Base-by-base conservation (phyloP, 176 grass and related monocot genomes). In the Tuctoria greenei region DNA sequence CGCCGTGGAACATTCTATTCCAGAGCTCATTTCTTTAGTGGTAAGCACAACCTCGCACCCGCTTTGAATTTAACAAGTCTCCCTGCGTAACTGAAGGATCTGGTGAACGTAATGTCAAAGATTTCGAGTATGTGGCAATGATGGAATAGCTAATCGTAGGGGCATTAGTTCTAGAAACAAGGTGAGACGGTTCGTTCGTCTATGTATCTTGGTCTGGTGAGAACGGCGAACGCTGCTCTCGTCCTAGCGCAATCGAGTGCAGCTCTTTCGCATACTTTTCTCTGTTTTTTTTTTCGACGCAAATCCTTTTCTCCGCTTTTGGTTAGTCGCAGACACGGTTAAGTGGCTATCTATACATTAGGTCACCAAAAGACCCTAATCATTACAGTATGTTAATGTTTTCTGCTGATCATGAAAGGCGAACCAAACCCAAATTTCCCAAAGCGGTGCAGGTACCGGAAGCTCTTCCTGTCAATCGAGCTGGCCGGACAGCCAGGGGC, bases 1-100 rank as follows among this genome's bases (percentile, higher is more conserved):
- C 8, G 38, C 15, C 10, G 49, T 17, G 56, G 76, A 80, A 88
- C 75, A 70, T 80, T 88, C 64, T 14, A 49, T 46, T 62, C 62
- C 24, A 17, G 21, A 9, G 34, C 10, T 9, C 42, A 35, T 73
- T 82, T 82, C 72, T 77, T 78, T 82, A 70, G 64, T 70, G 65
- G n/a, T 56, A 28, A 63, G 71, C 77, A 81, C 71, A 35, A 24
- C 43, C 52, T 36, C 39, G 63, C 63, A 75, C 45, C 45, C 28
- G 34, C 67, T 58, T 59, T 39, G 13, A 39, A 58, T 41, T 42
- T 3, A 39, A 31, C 58, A 28, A 79, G 16, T 1, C 47, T 49
- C 49, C 8, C 55, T 25, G 81, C 42, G 69, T 73, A 78, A 8
- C 52, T 6, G 15, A 70, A 79, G 85, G 39, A 83, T 63, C 74